These are phyloP conservation scores for Dictyostelium firmibasis DNA, from an alignment of 78 protist genomes.

Conservation along the genomic window DNA sequence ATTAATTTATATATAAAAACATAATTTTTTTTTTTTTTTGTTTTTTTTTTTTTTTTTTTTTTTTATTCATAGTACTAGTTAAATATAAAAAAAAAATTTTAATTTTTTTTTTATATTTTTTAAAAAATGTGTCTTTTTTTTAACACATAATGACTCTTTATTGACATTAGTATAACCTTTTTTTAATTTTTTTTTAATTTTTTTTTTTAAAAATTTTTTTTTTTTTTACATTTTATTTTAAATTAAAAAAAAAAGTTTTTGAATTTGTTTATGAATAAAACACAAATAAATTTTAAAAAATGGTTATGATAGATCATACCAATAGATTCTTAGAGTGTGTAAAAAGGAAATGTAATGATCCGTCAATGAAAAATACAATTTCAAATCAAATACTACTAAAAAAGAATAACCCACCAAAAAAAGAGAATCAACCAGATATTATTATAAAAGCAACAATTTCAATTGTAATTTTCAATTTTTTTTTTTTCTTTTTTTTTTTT, in stretches of 20 bases:
- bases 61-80: too few species aligned
- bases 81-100: too few species aligned
- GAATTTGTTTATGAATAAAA: neutral
- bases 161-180: too few species aligned
- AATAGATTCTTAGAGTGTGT: constrained; percentile 1
- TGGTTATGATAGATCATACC: constrained; percentile 2
- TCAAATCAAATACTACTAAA: neutral
- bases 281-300: neutral
- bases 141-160: too few species aligned
- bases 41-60: too few species aligned
- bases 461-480: neutral
- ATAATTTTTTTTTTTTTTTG: too few species aligned
- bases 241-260: neutral
- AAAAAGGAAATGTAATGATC: constrained; percentile 1
- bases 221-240: neutral
- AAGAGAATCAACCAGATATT: neutral
- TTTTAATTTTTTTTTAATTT: too few species aligned
- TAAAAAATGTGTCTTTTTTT: too few species aligned
- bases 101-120: too few species aligned
- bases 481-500: neutral
- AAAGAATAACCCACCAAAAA: neutral
- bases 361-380: neutral
- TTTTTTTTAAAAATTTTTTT: too few species aligned
- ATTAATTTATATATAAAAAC: too few species aligned
- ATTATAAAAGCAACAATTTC: constrained; percentile 20